These are phyloP conservation scores for Keithomyces neogunnii DNA, from an alignment of 2,329 filamentous ascomycete genomes.

Conservation along the genomic window DNA sequence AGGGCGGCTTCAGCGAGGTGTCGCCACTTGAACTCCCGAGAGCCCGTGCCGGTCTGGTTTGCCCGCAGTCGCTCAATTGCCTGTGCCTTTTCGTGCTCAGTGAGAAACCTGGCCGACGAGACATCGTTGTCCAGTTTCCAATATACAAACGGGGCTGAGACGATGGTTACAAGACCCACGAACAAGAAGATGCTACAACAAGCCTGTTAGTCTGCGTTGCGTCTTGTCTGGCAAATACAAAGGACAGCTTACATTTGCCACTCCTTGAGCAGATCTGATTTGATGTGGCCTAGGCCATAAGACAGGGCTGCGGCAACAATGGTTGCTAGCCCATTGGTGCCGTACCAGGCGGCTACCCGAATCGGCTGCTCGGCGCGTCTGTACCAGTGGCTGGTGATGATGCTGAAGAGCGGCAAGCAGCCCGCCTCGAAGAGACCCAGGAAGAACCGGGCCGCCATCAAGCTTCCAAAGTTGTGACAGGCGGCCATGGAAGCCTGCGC, in stretches of 20 bases:
- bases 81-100: slow-evolving; percentile 55
- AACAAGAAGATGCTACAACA: slow-evolving; percentile 42
- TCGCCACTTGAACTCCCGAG: slow-evolving; percentile 57
- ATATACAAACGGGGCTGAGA: slow-evolving; percentile 49
- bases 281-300: slow-evolving; percentile 48
- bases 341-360: slow-evolving; percentile 58
- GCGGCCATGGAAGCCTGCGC: slow-evolving; percentile 37
- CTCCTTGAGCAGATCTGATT: slow-evolving; percentile 14
- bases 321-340: slow-evolving; percentile 49
- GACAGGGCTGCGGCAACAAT: slow-evolving; percentile 49
- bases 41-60: slow-evolving; percentile 69
- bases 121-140: slow-evolving; percentile 53
- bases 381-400: slow-evolving; percentile 42
- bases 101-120: slow-evolving; percentile 47
- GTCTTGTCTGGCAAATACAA: background rate
- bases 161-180: slow-evolving; percentile 51
- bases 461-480: slow-evolving; percentile 36
- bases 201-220: background rate
- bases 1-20: slow-evolving; percentile 48
- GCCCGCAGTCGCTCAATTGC: slow-evolving; percentile 63
- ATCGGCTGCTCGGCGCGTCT: slow-evolving; percentile 48
- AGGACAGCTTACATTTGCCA: slow-evolving; percentile 15
- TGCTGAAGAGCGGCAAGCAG: slow-evolving; percentile 37
- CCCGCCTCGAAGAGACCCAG: slow-evolving; percentile 42
- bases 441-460: slow-evolving; percentile 41